Percentiles rank a stretch among this genome's conserved stretches.
These are phyloP conservation scores for Aulographum hederae DNA, from an alignment of 2,329 filamentous ascomycete genomes.

Conservation along the genomic window DNA sequence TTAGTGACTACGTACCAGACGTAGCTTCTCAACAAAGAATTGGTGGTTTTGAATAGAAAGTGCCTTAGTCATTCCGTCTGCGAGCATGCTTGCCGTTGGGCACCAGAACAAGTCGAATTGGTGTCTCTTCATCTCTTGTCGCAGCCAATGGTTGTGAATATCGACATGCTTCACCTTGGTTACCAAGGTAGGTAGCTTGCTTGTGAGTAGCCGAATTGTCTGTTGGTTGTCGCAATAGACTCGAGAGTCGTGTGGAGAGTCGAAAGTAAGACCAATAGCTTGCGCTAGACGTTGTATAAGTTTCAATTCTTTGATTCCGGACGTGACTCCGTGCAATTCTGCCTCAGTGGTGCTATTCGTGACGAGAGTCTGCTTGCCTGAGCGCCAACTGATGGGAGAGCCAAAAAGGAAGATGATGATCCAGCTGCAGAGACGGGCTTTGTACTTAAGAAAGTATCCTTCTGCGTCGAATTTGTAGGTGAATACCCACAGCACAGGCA, in stretches of 20 bases:
- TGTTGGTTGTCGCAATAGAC: slow-evolving; percentile 4
- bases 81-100: background rate
- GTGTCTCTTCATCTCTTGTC: slow-evolving; percentile 8
- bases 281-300: background rate
- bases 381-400: background rate
- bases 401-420: too few relatives aligned
- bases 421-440: too few relatives aligned
- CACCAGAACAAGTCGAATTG: slow-evolving; percentile 8
- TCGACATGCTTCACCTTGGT: slow-evolving; percentile 10
- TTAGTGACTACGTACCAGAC: too few relatives aligned
- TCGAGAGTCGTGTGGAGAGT: background rate
- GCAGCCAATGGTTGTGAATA: slow-evolving; percentile 11
- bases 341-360: slow-evolving; percentile 1
- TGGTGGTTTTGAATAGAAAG: slow-evolving; percentile 1
- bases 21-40: background rate
- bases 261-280: background rate
- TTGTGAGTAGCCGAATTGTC: slow-evolving; percentile 3
- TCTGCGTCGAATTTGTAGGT: too few relatives aligned
- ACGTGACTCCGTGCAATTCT: background rate
- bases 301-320: background rate
- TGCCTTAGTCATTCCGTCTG: slow-evolving; percentile 3
- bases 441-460: too few relatives aligned
- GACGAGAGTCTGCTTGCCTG: background rate
- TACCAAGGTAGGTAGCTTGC: background rate
- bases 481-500: too few relatives aligned